These are phyloP conservation scores for Nicotiana attenuata DNA, from an alignment of 257 asterid species.

Conservation along the genomic window DNA sequence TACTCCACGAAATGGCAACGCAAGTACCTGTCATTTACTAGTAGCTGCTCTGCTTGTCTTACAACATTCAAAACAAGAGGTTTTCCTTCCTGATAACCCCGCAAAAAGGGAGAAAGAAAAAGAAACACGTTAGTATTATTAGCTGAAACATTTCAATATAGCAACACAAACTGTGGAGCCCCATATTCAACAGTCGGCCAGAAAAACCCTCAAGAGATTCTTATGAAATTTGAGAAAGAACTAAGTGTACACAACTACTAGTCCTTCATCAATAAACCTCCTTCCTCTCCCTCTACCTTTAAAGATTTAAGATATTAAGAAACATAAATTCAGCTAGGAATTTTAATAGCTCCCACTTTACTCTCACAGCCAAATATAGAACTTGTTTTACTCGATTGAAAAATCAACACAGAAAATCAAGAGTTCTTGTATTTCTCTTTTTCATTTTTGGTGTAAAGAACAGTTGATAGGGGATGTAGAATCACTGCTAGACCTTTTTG, in stretches of 20 bases:
- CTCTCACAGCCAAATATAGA: neutral
- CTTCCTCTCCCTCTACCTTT: neutral
- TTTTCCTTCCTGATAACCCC: constrained; percentile 75
- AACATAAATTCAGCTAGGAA: neutral
- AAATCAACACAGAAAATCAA: neutral
- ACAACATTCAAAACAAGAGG: constrained; percentile 96
- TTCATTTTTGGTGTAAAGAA: no score
- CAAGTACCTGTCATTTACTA: constrained; percentile 67
- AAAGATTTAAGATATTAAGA: neutral
- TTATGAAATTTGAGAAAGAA: neutral
- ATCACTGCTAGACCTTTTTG: no score
- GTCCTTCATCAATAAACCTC: neutral
- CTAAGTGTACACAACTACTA: neutral
- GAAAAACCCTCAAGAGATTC: neutral
- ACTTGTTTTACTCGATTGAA: neutral
- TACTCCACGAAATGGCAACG: neutral
- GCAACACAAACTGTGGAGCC: neutral
- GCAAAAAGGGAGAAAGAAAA: neutral
- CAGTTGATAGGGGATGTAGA: no score
- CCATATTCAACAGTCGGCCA: neutral
- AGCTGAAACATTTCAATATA: neutral
- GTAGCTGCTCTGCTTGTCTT: constrained; percentile 73
- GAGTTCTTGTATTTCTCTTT: neutral
- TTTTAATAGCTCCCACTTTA: neutral
- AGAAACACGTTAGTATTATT: neutral